These are phyloP conservation scores for Phytophthora fragariaefolia DNA, from an alignment of 352 stramenopile genomes.

Conservation along the genomic window DNA sequence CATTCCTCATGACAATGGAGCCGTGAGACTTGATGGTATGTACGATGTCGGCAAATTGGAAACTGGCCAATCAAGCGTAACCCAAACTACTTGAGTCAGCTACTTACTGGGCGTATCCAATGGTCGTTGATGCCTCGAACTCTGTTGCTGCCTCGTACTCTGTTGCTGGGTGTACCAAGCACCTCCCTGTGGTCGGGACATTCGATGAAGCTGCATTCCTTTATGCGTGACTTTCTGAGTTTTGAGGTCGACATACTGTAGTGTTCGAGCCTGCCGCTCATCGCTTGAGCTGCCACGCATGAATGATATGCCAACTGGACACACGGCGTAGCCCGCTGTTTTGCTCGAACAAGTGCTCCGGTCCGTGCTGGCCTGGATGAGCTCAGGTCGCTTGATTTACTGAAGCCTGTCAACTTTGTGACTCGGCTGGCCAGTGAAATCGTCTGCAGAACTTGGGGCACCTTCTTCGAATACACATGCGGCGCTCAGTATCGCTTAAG, in stretches of 20 bases:
- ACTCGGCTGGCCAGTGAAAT: conserved; percentile 10
- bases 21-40: too few species aligned
- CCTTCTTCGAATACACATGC: conserved; percentile 9
- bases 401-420: conserved; percentile 6
- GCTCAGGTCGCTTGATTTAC: not conserved
- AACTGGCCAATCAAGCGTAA: too few species aligned
- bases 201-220: not conserved
- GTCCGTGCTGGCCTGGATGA: conserved; percentile 14
- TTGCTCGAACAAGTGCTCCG: conserved; percentile 8
- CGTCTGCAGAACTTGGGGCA: conserved; percentile 16
- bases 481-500: not conserved
- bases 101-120: too few species aligned
- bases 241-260: not conserved
- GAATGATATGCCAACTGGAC: conserved; percentile 7
- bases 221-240: not conserved
- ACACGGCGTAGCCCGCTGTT: conserved; percentile 27
- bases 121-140: too few species aligned
- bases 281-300: not conserved
- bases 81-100: too few species aligned
- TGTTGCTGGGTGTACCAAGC: too few species aligned
- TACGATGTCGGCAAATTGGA: too few species aligned
- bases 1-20: conserved; percentile 25
- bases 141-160: too few species aligned
- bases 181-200: too few species aligned
- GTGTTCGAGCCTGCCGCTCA: conserved; percentile 1